A percentile compares a stretch with the other conserved stretches of the same genome.
phyloP scores from a whole-genome alignment of 352 stramenopile genomes.

The Pythium graminicola region DNA sequence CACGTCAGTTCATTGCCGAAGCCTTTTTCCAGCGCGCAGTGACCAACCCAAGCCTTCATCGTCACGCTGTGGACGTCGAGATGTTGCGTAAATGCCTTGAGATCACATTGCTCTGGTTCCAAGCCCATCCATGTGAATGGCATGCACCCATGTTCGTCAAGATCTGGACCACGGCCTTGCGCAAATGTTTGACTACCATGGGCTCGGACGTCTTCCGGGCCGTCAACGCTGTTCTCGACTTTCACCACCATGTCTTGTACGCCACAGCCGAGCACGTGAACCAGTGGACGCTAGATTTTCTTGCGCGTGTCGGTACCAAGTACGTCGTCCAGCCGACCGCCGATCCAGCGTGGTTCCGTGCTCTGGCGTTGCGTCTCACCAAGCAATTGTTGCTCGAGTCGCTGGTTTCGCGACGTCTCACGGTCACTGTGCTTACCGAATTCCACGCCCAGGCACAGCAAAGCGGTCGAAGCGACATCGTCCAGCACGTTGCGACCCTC shows the following conservation, averaged over 20 bases:
- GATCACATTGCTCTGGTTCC: conserved; percentile 57
- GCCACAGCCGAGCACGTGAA: conserved; percentile 37
- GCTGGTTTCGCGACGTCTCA: conserved; percentile 39
- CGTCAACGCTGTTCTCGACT: conserved; percentile 50
- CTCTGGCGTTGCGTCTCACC: conserved; percentile 38
- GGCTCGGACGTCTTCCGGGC: conserved; percentile 40
- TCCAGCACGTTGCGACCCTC: conserved; percentile 30
- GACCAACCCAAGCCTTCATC: conserved; percentile 32
- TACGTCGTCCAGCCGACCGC: conserved; percentile 24
- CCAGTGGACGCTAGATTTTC: conserved; percentile 50
- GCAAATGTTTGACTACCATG: conserved; percentile 32
- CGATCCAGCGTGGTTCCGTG: conserved; percentile 25
- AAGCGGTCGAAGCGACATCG: conserved; percentile 21
- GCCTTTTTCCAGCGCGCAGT: conserved; percentile 58
- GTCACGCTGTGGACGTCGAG: conserved; percentile 33
- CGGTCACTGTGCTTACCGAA: conserved; percentile 32
- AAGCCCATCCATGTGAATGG: conserved; percentile 53
- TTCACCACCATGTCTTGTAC: conserved; percentile 32
- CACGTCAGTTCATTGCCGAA: conserved; percentile 48
- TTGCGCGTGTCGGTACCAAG: conserved; percentile 30
- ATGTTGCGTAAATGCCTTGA: conserved; percentile 43
- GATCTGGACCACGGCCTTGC: conserved; percentile 55
- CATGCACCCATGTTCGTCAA: conserved; percentile 47
- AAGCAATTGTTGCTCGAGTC: conserved; percentile 55
- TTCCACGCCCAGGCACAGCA: conserved; percentile 31